These are phyloP conservation scores for Pyronema domesticum DNA, from an alignment of 495 filamentous ascomycete genomes.

Conservation along the genomic window DNA sequence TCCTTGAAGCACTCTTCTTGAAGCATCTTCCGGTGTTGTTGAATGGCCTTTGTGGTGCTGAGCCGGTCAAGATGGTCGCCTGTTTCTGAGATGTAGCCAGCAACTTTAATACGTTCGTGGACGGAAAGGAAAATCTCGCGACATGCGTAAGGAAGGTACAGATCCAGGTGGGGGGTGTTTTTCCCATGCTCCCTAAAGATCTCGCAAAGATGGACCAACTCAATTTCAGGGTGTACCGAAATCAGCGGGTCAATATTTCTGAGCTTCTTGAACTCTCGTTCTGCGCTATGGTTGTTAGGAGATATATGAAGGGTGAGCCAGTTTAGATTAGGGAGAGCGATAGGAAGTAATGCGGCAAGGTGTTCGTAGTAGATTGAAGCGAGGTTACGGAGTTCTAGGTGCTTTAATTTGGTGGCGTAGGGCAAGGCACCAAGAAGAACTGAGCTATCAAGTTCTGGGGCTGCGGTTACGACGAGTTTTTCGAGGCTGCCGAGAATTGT, in stretches of 20 bases:
- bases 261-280: slow-evolving; percentile 2
- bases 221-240: background rate
- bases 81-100: slow-evolving; percentile 4
- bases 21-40: slow-evolving; percentile 11
- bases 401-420: slow-evolving; percentile 14
- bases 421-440: slow-evolving; percentile 21
- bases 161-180: slow-evolving; percentile 18
- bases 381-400: slow-evolving; percentile 18
- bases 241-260: slow-evolving; percentile 10
- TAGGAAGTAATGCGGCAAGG: slow-evolving; percentile 16
- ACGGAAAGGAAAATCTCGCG: slow-evolving; percentile 21
- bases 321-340: slow-evolving; percentile 22
- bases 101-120: slow-evolving; percentile 5
- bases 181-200: slow-evolving; percentile 20
- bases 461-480: slow-evolving; percentile 13
- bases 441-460: slow-evolving; percentile 19
- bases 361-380: slow-evolving; percentile 14
- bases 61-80: background rate
- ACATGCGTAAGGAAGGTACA: slow-evolving; percentile 20
- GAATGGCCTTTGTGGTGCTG: background rate
- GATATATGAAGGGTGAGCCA: slow-evolving; percentile 23
- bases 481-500: slow-evolving; percentile 18
- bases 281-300: slow-evolving; percentile 3
- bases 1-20: background rate
- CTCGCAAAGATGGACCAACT: slow-evolving; percentile 19